Percentiles rank a stretch among this genome's conserved stretches.
phyloP scores from a whole-genome alignment of 768 basidiomycete genomes.

The Lactarius quietus region DNA sequence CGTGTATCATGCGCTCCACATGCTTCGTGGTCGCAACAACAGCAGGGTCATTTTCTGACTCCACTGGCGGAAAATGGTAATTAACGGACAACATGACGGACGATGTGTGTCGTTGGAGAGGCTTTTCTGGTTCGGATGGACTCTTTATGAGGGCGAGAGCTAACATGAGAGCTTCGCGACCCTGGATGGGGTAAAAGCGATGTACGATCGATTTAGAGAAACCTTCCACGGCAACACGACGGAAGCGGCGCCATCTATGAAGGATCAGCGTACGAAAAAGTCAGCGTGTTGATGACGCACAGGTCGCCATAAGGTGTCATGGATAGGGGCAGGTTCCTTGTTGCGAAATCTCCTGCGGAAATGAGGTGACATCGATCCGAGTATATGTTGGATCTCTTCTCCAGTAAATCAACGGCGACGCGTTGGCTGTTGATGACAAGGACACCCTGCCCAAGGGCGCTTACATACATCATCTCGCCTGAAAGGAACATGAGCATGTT shows the following conservation, averaged over 20 bases:
- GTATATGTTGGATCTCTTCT: conserved; percentile 16
- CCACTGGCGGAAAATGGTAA: conserved; percentile 5
- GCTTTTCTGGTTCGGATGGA: conserved; percentile 28
- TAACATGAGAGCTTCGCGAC: conserved; percentile 30
- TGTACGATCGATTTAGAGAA: conserved; percentile 30
- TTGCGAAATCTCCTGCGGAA: conserved; percentile 31
- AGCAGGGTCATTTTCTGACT: conserved; percentile 13
- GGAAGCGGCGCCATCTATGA: conserved; percentile 28
- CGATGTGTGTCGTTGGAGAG: conserved; percentile 26
- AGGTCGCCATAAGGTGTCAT: conserved; percentile 29
- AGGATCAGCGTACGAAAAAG: neutral
- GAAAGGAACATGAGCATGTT: neutral
- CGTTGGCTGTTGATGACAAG: conserved; percentile 32
- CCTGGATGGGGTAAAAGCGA: conserved; percentile 31
- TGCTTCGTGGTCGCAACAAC: neutral
- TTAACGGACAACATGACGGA: conserved; percentile 29
- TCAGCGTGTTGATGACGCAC: neutral
- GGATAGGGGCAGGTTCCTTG: conserved; percentile 29
- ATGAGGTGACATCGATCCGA: conserved; percentile 11
- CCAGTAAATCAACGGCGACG: conserved; percentile 29
- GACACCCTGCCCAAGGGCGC: conserved; percentile 31
- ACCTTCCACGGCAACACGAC: conserved; percentile 28
- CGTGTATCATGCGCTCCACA: neutral
- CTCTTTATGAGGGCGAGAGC: conserved; percentile 29
- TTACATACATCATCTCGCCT: conserved; percentile 34